A percentile compares a stretch with the other conserved stretches of the same genome.
Evolutionary conservation across 345 rosid genomes (phyloP).

Genomic region (Citrus unshiu): DNA sequence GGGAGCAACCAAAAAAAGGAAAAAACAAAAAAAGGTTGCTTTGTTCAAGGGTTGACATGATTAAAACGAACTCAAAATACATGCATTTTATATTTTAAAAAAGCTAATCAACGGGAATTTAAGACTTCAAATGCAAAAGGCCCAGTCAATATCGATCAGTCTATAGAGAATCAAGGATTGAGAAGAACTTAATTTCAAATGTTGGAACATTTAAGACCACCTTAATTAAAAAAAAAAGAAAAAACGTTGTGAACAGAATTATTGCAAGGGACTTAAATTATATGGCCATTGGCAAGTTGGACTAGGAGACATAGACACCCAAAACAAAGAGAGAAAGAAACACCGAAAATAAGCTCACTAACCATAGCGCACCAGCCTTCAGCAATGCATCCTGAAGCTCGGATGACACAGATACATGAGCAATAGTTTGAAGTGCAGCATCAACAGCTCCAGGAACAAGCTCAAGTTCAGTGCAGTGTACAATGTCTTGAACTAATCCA

Average conservation of each 20-base stretch:
- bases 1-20: background rate
- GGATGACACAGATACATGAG: conserved; percentile 74
- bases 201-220: background rate
- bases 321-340: background rate
- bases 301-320: background rate
- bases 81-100: background rate
- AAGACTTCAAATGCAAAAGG: background rate
- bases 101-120: background rate
- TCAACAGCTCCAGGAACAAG: conserved; percentile 89
- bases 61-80: background rate
- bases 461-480: conserved; percentile 94
- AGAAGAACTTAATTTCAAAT: background rate
- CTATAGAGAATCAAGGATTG: background rate
- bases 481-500: conserved; percentile 81
- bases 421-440: conserved; percentile 87
- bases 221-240: background rate
- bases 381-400: conserved; percentile 80
- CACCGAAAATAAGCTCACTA: conserved; percentile 14
- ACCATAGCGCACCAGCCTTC: conserved; percentile 96
- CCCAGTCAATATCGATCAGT: background rate
- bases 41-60: background rate
- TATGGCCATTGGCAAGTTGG: background rate
- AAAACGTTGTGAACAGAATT: background rate
- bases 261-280: background rate
- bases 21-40: background rate